These are phyloP conservation scores for Gomphus bonarii DNA, from an alignment of 1,284 basidiomycete species.

Conservation along the genomic window DNA sequence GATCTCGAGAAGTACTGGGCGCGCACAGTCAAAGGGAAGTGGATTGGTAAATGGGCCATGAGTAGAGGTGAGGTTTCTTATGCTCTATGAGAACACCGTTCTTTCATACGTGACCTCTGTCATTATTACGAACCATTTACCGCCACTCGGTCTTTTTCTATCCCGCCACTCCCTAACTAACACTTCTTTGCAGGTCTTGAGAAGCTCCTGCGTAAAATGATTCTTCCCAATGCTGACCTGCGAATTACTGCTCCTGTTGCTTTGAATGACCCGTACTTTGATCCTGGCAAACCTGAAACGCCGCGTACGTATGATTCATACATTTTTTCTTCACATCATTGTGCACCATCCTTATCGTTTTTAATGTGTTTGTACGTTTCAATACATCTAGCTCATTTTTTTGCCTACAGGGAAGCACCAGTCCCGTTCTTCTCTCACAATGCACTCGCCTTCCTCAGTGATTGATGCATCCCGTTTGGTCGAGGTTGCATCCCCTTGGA, in stretches of 20 bases:
- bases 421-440: conserved; percentile 1
- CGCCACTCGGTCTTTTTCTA: too few species aligned
- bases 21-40: conserved; percentile 71
- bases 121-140: neutral
- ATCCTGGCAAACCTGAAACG: conserved; percentile 6
- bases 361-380: neutral
- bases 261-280: conserved; percentile 62
- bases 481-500: neutral
- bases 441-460: conserved; percentile 1
- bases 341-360: neutral
- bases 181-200: conserved; percentile 28
- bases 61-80: conserved; percentile 32
- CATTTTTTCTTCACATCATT: neutral
- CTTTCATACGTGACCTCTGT: neutral
- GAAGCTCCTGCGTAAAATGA: conserved; percentile 62
- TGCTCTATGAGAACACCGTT: neutral
- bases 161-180: neutral
- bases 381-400: neutral
- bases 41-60: conserved; percentile 76
- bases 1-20: conserved; percentile 78
- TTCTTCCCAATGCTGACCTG: conserved; percentile 62
- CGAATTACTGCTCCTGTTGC: conserved; percentile 58
- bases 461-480: neutral
- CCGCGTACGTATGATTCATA: conserved; percentile 13
- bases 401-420: neutral